Conservation (phyloP, 1,284 basidiomycete species). For the Austroboletus rostrupii region DNA sequence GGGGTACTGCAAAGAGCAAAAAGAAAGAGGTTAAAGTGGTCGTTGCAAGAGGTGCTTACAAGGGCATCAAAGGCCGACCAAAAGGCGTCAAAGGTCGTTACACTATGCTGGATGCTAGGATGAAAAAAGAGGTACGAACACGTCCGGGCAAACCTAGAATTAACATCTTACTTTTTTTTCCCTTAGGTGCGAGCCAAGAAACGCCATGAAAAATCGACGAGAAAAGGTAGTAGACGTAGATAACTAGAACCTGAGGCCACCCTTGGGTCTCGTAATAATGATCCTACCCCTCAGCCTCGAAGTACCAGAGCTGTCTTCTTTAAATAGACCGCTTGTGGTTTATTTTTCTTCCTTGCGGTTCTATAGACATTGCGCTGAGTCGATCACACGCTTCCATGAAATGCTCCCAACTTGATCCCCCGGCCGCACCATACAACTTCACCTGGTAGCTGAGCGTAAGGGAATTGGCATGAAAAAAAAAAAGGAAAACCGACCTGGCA, state of each 20-base stretch:
- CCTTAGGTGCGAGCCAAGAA: conserved; percentile 68
- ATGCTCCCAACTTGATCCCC: conserved; percentile 43
- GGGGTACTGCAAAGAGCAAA: conserved; percentile 68
- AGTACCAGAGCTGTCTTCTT: conserved; percentile 10
- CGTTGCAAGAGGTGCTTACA: conserved; percentile 89
- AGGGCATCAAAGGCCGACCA: conserved; percentile 88
- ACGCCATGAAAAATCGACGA: conserved; percentile 61
- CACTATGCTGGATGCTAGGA: conserved; percentile 85
- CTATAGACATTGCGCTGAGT: conserved; percentile 33
- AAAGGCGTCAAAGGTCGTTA: conserved; percentile 95
- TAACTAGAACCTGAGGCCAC: not conserved
- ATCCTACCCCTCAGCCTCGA: not conserved
- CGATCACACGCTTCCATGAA: conserved; percentile 55
- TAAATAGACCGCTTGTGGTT: conserved; percentile 7
- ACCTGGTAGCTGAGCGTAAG: conserved; percentile 38
- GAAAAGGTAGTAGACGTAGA: conserved; percentile 47
- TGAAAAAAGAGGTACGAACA: conserved; percentile 73
- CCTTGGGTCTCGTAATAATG: not conserved
- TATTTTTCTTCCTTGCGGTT: conserved; percentile 10
- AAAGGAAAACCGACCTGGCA: conserved; percentile 47
- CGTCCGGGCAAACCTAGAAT: not conserved
- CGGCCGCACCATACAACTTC: conserved; percentile 37
- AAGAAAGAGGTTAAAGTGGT: conserved; percentile 86
- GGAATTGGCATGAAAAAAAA: not conserved
- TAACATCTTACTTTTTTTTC: conserved; percentile 4